Evolutionary conservation across 2,329 filamentous ascomycete species (phyloP), one percentile per base, ranked within the genome.

Genomic region (Aspergillus sp.): DNA sequence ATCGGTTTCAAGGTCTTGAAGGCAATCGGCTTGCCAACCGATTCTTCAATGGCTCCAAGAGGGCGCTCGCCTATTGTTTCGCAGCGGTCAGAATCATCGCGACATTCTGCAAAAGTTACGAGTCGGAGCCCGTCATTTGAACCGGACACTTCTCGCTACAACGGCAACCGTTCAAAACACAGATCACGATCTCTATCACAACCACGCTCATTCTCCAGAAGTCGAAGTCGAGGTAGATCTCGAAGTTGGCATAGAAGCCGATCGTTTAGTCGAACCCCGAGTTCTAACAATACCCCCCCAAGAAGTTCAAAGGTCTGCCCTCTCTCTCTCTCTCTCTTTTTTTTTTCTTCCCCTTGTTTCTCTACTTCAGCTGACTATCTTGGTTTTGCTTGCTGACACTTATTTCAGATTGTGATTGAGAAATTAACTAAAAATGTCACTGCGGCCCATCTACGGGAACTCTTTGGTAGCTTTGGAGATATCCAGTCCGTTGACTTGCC

Each of bases 371-470:
- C 9, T 12, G 10, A 25, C 17, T 22, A 17, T 7, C 32, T 22
- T 52, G 37, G 47, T 41, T 3, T 4, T 12, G 23, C 20, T 37
- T 37, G 27, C 5, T 25, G 5, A 35, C 15, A 9, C 33, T 10
- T 10, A 22, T 2, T 13, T 12, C 41, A 96, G 88, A 90, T 98
- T 64, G 89, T 98, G 15, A 86, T 98, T 42, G 93, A 98, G 69
- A 90, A 94, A 53, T 77, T 98, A 62, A 95, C 91, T 3, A 95
- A 94, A 68, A 97, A 95, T 62, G 85, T 98, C 58, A 94, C 88
- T 49, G 88, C 91, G 65, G 80, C 81, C 15, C 93, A 98, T 61
- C 74, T 98, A 5, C 80, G 82, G 56, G 93, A 98, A 66, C 95
- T 98, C 51, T 98, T 98, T 64, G 86, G 88, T 43, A 79, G 81